phyloP scores from a whole-genome alignment of 306 rosid genomes.

The Prunus campanulata region DNA sequence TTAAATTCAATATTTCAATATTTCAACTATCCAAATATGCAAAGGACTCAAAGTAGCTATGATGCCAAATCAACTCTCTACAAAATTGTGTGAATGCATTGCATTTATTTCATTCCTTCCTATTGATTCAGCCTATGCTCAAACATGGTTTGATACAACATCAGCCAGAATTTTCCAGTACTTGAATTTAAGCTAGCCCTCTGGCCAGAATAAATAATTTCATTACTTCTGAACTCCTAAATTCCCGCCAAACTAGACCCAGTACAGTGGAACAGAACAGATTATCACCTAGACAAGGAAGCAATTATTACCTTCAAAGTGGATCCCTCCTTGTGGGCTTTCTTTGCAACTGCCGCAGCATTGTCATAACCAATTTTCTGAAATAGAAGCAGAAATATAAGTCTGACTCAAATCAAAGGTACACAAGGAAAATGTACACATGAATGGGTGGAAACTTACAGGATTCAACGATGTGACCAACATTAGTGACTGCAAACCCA shows the following conservation, averaged over 20 bases:
- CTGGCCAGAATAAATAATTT: background rate
- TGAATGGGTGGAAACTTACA: slow-evolving; percentile 49
- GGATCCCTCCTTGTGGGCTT: slow-evolving; percentile 91
- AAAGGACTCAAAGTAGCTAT: background rate
- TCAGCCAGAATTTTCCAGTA: background rate
- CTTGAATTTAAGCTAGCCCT: background rate
- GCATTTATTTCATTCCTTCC: slow-evolving; percentile 1
- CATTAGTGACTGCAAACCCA: slow-evolving; percentile 82
- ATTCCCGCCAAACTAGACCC: background rate
- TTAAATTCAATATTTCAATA: slow-evolving; percentile 13
- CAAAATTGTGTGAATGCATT: slow-evolving; percentile 8
- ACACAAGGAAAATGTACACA: background rate
- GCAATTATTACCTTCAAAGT: slow-evolving; percentile 74
- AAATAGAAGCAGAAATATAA: slow-evolving; percentile 17
- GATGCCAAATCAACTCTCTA: slow-evolving; percentile 2
- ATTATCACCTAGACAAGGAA: background rate
- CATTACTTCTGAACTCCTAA: background rate
- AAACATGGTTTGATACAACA: background rate
- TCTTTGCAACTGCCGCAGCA: slow-evolving; percentile 97
- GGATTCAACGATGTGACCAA: slow-evolving; percentile 94
- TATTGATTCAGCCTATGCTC: background rate
- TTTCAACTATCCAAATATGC: slow-evolving; percentile 7
- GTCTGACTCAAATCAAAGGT: slow-evolving; percentile 4
- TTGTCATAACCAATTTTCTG: slow-evolving; percentile 99
- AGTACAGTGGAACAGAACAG: background rate